phyloP scores from a whole-genome alignment of 2,329 filamentous ascomycete genomes.

The Pyricularia sp. region DNA sequence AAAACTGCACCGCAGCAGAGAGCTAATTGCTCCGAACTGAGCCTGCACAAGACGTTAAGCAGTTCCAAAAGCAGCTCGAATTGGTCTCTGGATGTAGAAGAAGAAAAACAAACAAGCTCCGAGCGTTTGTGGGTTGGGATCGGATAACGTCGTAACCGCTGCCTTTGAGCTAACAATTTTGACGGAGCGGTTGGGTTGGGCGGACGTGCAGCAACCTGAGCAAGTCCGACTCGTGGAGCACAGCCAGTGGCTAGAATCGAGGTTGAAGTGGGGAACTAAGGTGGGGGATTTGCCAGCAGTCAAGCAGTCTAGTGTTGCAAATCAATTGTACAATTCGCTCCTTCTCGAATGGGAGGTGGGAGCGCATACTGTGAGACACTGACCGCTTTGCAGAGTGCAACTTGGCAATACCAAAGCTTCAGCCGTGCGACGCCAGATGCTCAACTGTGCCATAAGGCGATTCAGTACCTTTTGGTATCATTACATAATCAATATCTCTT shows the following conservation, averaged over 20 bases:
- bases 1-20: background rate
- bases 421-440: background rate
- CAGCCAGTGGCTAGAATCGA: constrained; percentile 3
- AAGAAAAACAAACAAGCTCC: constrained; percentile 1
- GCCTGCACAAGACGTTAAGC: background rate
- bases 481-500: background rate
- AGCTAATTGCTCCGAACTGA: background rate
- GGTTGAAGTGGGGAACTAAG: constrained; percentile 3
- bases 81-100: background rate
- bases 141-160: background rate
- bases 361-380: background rate
- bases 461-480: no score
- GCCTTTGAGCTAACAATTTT: background rate
- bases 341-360: background rate
- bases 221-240: constrained; percentile 4
- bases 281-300: background rate
- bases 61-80: background rate
- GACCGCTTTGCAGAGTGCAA: background rate
- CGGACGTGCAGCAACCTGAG: constrained; percentile 2
- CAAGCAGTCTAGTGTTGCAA: background rate
- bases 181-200: constrained; percentile 6
- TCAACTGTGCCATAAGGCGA: background rate
- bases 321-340: background rate
- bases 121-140: background rate
- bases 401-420: background rate